A percentile compares a stretch with the other conserved stretches of the same genome.
Evolutionary conservation across 805 yeast genomes (phyloP).

Genomic region (Pichia insulana): DNA sequence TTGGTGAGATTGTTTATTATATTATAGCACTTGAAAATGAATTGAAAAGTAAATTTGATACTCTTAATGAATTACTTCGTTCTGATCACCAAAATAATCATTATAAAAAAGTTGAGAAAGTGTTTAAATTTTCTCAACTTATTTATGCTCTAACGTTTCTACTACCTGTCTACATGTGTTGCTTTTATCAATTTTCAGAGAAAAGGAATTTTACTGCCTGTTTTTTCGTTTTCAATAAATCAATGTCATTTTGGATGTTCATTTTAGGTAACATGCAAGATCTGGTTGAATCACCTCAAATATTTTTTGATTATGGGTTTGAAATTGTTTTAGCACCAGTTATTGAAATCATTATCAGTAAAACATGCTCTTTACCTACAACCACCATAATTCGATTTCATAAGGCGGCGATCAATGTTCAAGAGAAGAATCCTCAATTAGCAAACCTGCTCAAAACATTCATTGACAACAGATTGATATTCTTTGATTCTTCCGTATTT

Average conservation of each 20-base stretch:
- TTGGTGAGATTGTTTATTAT: slow-evolving; percentile 30
- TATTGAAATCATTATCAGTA: slow-evolving; percentile 31
- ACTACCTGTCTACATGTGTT: slow-evolving; percentile 33
- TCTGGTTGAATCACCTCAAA: slow-evolving; percentile 23
- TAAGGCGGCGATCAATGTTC: slow-evolving; percentile 19
- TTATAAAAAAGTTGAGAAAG: slow-evolving; percentile 18
- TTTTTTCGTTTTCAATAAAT: slow-evolving; percentile 30
- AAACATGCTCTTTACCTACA: slow-evolving; percentile 16
- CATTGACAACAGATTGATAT: slow-evolving; percentile 3
- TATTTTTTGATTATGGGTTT: slow-evolving; percentile 27
- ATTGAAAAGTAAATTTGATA: slow-evolving; percentile 26
- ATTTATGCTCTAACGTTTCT: slow-evolving; percentile 27
- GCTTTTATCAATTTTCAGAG: slow-evolving; percentile 25
- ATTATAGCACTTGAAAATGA: slow-evolving; percentile 31
- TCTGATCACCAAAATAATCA: slow-evolving; percentile 15
- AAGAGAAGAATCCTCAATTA: background rate
- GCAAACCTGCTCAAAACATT: background rate
- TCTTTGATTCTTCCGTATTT: slow-evolving; percentile 18
- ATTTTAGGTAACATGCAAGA: slow-evolving; percentile 29
- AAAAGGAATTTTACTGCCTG: slow-evolving; percentile 27
- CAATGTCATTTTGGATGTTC: slow-evolving; percentile 24
- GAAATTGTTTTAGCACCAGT: slow-evolving; percentile 32
- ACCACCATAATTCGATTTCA: slow-evolving; percentile 23
- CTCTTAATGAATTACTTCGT: slow-evolving; percentile 21
- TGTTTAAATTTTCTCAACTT: slow-evolving; percentile 16